Conservation (phyloP, 2,329 filamentous ascomycete species). For the Knoxdaviesia proteae region DNA sequence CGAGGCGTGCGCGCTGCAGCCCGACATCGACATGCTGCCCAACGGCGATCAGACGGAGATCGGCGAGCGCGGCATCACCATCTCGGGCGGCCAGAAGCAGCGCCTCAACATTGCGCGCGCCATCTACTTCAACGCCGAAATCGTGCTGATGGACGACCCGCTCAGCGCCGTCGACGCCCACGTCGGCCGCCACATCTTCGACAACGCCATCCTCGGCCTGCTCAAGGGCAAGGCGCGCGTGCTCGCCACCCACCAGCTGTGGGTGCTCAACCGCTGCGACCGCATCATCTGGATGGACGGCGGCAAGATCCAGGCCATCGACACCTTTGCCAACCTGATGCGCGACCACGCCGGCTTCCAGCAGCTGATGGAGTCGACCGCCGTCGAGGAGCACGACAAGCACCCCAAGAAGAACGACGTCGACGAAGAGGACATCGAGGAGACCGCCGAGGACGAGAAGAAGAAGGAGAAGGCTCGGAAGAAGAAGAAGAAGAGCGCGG, state of each 20-base stretch:
- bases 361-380: slow-evolving; percentile 68
- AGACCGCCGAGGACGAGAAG: slow-evolving; percentile 19
- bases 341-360: slow-evolving; percentile 56
- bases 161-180: slow-evolving; percentile 50
- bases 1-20: slow-evolving; percentile 63
- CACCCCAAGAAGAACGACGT: slow-evolving; percentile 25
- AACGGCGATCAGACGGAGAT: slow-evolving; percentile 80
- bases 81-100: slow-evolving; percentile 90
- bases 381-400: slow-evolving; percentile 32
- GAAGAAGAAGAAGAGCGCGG: slow-evolving; percentile 31
- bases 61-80: slow-evolving; percentile 84
- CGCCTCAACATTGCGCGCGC: slow-evolving; percentile 79
- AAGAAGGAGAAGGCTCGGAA: slow-evolving; percentile 18
- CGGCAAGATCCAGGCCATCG: slow-evolving; percentile 64
- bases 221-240: slow-evolving; percentile 78
- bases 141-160: slow-evolving; percentile 50
- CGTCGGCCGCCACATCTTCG: slow-evolving; percentile 62
- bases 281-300: slow-evolving; percentile 85
- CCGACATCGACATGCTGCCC: slow-evolving; percentile 85
- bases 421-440: slow-evolving; percentile 24
- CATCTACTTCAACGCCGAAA: slow-evolving; percentile 48
- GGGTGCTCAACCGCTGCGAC: slow-evolving; percentile 78
- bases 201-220: slow-evolving; percentile 78
- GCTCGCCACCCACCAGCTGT: slow-evolving; percentile 84
- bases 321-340: slow-evolving; percentile 82